These are phyloP conservation scores for Salix exigua DNA, from an alignment of 345 rosid species.

Conservation along the genomic window DNA sequence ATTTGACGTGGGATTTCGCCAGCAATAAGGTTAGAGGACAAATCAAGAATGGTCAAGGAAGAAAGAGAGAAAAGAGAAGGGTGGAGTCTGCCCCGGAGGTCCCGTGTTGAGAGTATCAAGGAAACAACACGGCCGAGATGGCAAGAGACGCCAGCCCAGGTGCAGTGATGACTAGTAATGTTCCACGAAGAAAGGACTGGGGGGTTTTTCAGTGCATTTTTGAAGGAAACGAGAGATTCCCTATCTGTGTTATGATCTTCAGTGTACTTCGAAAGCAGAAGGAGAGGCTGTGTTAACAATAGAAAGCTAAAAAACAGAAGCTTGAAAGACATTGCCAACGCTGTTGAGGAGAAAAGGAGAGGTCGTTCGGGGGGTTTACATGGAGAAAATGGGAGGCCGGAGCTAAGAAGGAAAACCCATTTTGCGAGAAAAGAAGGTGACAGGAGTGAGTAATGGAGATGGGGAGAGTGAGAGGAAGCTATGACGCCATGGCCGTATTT, in stretches of 20 bases:
- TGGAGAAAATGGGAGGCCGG: background rate
- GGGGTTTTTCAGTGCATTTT: slow-evolving; percentile 40
- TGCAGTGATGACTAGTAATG: slow-evolving; percentile 37
- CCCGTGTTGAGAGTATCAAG: slow-evolving; percentile 37
- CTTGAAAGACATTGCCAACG: slow-evolving; percentile 26
- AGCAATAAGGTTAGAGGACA: slow-evolving; percentile 45
- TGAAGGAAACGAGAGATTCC: slow-evolving; percentile 45
- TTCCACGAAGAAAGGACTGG: slow-evolving; percentile 60
- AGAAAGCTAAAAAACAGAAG: slow-evolving; percentile 12
- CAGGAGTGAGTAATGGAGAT: background rate
- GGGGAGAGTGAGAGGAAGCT: slow-evolving; percentile 11
- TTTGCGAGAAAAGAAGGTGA: background rate
- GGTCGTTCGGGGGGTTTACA: background rate
- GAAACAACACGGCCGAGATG: slow-evolving; percentile 41
- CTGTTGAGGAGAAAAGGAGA: background rate
- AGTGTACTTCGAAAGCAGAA: slow-evolving; percentile 15
- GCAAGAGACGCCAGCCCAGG: slow-evolving; percentile 79
- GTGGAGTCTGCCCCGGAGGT: slow-evolving; percentile 43
- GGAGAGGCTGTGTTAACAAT: slow-evolving; percentile 10
- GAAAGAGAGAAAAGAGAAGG: slow-evolving; percentile 53
- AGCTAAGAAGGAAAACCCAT: background rate
- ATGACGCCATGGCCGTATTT: slow-evolving; percentile 33
- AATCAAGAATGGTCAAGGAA: slow-evolving; percentile 51
- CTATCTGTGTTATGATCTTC: slow-evolving; percentile 32
- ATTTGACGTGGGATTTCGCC: slow-evolving; percentile 41